Conservation (phyloP, 139 green algal species). For the Coelastrella sp. region DNA sequence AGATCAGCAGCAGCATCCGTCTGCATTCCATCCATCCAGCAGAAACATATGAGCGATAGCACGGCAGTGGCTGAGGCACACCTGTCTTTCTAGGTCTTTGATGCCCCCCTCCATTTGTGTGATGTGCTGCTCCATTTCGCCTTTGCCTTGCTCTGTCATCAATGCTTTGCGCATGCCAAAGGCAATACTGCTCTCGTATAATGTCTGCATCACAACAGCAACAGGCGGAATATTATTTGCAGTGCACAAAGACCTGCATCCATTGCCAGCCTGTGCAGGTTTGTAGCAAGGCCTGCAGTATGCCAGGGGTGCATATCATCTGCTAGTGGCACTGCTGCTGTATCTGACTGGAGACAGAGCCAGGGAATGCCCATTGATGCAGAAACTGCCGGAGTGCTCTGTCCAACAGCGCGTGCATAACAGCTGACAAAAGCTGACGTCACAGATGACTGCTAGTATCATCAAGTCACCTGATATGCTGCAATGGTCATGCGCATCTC, state of each 20-base stretch:
- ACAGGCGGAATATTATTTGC: not conserved
- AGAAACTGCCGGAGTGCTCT: too few relatives aligned
- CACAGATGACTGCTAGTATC: not conserved
- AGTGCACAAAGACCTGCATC: not conserved
- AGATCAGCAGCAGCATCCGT: too few relatives aligned
- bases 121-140: slow-evolving; percentile 86
- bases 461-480: slow-evolving; percentile 75
- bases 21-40: too few relatives aligned
- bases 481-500: slow-evolving; percentile 90
- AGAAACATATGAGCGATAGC: too few relatives aligned
- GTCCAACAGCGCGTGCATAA: too few relatives aligned
- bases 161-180: slow-evolving; percentile 93
- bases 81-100: slow-evolving; percentile 84
- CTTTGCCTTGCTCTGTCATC: slow-evolving; percentile 88
- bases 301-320: too few relatives aligned
- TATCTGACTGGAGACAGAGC: too few relatives aligned
- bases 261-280: too few relatives aligned
- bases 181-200: slow-evolving; percentile 89
- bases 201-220: slow-evolving; percentile 69
- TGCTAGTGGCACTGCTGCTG: too few relatives aligned
- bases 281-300: too few relatives aligned
- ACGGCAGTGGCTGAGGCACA: slow-evolving; percentile 32
- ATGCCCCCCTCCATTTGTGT: slow-evolving; percentile 74
- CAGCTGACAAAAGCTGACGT: not conserved
- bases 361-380: too few relatives aligned